Evolutionary conservation across 2,329 filamentous ascomycete genomes (phyloP), one percentile per base, ranked within the genome.

Genomic region (Cordyceps farinosa): DNA sequence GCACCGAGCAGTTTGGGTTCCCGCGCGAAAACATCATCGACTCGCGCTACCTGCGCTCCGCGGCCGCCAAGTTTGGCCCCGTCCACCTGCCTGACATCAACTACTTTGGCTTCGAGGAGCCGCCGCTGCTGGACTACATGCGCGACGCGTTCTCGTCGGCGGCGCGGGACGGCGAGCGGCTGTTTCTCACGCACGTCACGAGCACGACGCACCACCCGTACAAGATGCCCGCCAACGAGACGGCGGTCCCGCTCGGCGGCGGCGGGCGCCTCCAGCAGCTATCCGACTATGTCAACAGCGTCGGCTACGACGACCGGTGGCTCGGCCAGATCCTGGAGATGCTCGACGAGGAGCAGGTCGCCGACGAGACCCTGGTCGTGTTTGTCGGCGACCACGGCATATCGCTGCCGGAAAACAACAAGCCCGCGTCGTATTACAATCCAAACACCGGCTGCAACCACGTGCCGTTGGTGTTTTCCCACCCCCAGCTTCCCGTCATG

Each of bases 121-220:
- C 68, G 0, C 69, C 68, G 0, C 65, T 76, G 1, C 70, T 73
- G 34, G 71, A 74, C 38, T 76, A 76, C 9, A 68, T 75, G 27
- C 69, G 67, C 4, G 73, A 76, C 54, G 67, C 69, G 11, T 75
- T 76, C 8, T 62, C 65, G 1, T 65, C 68, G 1, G 74, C 74
- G 10, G 67, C 64, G 36, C 66, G 70, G 36, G 69, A 67, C 1
- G 67, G 73, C 15, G 68, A 74, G 42, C 69, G 74, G 6, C 67
- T 75, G 0, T 75, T 76, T 38, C 56, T 76, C 6, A 72, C 73
- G 2, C 74, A 76, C 61, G 61, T 76, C 3, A 76, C 74, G 2
- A 75, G 74, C 65, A 76, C 74, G 2, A 74, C 70, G 5, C 74
- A 76, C 61, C 74, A 75, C 42, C 69, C 71, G 3, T 76, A 72